phyloP scores from a whole-genome alignment of 352 stramenopile genomes.

The Globisporangium nodosum region DNA sequence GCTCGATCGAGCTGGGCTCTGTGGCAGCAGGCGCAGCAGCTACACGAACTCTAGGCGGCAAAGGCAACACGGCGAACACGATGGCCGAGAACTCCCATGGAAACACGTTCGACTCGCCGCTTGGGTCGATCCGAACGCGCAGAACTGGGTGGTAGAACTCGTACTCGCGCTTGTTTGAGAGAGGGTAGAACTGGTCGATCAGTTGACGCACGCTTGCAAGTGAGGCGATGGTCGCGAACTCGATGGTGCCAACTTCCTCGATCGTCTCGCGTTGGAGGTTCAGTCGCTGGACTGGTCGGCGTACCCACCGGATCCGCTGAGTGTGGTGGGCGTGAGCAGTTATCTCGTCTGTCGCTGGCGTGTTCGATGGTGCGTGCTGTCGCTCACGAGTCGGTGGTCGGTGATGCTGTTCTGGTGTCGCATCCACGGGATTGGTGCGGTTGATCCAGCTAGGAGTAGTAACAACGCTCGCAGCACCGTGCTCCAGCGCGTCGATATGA shows the following conservation, averaged over 20 bases:
- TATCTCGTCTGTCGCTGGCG: background rate
- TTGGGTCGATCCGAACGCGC: slow-evolving; percentile 5
- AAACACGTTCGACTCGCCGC: slow-evolving; percentile 9
- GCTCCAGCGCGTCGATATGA: too few species aligned
- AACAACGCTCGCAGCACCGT: too few species aligned
- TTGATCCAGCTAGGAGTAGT: too few species aligned
- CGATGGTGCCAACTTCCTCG: slow-evolving; percentile 16
- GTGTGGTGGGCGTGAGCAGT: background rate
- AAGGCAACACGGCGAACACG: slow-evolving; percentile 6
- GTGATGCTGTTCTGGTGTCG: background rate
- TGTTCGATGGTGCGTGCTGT: background rate
- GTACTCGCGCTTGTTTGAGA: slow-evolving; percentile 19
- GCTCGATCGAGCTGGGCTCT: background rate
- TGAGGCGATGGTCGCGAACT: slow-evolving; percentile 20
- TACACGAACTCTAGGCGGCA: background rate
- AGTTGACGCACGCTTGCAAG: slow-evolving; percentile 21
- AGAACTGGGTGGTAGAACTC: slow-evolving; percentile 19
- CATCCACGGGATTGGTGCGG: too few species aligned
- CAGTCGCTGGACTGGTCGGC: slow-evolving; percentile 13
- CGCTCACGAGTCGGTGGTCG: background rate
- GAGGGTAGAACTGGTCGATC: slow-evolving; percentile 26
- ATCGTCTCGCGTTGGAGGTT: background rate
- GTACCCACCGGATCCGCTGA: slow-evolving; percentile 18
- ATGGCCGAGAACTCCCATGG: slow-evolving; percentile 9
- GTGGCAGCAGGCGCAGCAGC: background rate